phyloP scores from a whole-genome alignment of 192 early-diverging fungal species.

The Gigaspora rosea region DNA sequence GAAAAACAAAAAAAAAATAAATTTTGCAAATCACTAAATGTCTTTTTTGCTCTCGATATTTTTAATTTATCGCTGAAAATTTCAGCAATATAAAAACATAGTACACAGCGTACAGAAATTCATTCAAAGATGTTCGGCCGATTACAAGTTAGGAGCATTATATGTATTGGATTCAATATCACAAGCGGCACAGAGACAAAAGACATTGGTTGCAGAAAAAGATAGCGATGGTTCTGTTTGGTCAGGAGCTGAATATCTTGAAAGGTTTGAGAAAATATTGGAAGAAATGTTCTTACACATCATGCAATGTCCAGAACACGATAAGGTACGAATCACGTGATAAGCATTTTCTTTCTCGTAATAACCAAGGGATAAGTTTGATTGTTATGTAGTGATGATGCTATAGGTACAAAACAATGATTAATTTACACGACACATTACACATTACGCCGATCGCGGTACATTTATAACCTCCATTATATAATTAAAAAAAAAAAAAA shows the following conservation, averaged over 20 bases:
- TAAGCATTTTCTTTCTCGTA: not conserved
- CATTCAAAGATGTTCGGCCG: conserved; percentile 50
- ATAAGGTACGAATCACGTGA: conserved; percentile 44
- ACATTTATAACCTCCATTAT: too few relatives aligned
- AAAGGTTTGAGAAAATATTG: conserved; percentile 43
- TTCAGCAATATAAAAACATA: conserved; percentile 57
- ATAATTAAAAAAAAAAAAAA: too few relatives aligned
- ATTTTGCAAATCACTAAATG: not conserved
- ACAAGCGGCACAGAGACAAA: conserved; percentile 44
- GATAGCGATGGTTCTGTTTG: conserved; percentile 32
- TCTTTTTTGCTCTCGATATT: not conserved
- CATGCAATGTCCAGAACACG: conserved; percentile 44
- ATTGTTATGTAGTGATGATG: too few relatives aligned
- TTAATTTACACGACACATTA: too few relatives aligned
- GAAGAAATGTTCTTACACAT: conserved; percentile 47
- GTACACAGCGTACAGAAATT: conserved; percentile 54
- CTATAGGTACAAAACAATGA: too few relatives aligned
- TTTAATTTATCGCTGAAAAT: not conserved
- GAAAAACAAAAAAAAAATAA: not conserved
- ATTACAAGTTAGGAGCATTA: conserved; percentile 61
- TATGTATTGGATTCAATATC: conserved; percentile 66
- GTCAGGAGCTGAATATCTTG: conserved; percentile 43
- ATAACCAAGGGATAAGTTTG: too few relatives aligned
- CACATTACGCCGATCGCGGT: too few relatives aligned
- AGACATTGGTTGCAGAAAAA: conserved; percentile 34